Base-by-base conservation (phyloP, 176 grass and related monocot species). In the Oryza glaberrima region DNA sequence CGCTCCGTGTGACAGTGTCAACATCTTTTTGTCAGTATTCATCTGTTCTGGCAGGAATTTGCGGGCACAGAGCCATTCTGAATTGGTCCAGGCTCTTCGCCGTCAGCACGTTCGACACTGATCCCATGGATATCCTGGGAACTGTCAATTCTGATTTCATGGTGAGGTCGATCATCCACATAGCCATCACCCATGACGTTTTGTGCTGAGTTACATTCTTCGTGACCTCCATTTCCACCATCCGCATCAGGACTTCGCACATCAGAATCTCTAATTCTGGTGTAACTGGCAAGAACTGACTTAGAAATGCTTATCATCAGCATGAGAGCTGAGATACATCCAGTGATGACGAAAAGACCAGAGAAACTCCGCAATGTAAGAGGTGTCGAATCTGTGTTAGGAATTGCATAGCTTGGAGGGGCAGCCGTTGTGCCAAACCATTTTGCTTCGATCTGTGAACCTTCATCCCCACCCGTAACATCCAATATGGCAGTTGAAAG, bases 401-500 rank as follows among this genome's bases (percentile, higher is more conserved):
- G n/a, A 34, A 12, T 69, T 22, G 49, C 65, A n/a, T 82, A 52
- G 3, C 5, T 13, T 3, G 46, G 48, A 11, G 46, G 52, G 2
- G 17, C 2, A 3, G 28, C 20, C 6, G 35, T 35, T 54, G 14
- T 40, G 20, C 73, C 82, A 19, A 95, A 77, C 90, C 90, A 95
- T 71, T 81, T 60, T 6, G 71, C 16, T 72, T 90, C 69, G 5
- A 94, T 90, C 5, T 0, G 8, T 41, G 16, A 46, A 60, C 81
- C 73, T 25, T 81, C 75, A 7, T 76, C 48, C 20, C 88, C 82
- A 69, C 82, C 61, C 54, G 73, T 92, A 16, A 90, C 45, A 1
- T 75, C 76, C 87, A 94, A 76, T 34, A 94, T 83, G 44, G 90
- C 87, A 49, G 77, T 76, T 1, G 90, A 92, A 61, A 94, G 69